Evolutionary conservation across 192 early-diverging fungal species (phyloP), one percentile per base, ranked within the genome.

Genomic region (Phycomyces nitens): DNA sequence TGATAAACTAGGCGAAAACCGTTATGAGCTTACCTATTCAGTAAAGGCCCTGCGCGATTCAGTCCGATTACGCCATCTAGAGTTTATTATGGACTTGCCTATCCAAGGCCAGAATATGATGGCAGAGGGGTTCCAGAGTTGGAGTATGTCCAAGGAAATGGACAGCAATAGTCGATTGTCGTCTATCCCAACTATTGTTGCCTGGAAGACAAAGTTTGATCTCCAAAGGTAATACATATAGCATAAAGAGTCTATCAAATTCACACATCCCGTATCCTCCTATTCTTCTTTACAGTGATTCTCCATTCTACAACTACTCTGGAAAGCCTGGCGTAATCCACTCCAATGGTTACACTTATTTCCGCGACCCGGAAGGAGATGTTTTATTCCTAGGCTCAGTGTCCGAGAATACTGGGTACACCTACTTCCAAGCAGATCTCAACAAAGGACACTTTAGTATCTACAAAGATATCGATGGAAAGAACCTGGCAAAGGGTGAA

Each of bases 81-180:
- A 59, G 40, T 50, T 64, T 26, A 29, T 27, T 14, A 47, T 62
- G 29, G 49, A 60, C 12, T 34, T 70, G 18, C 43, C 52, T 58
- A n/a, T 69, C 20, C 53, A 65, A 2, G 63, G 60, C 10, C 68
- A 77, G 21, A 20, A 51, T 27, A 54, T 79, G 62, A 65, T 82
- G 56, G 77, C 80, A 8, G 79, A 82, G 42, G 80, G 80, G n/a
- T 82, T 71, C 34, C 75, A 82, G 53, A 71, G 75, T 58, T 82
- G 80, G 80, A 79, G 75, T 20, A 52, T 58, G 40, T 58, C 68
- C 5, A 62, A 65, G 44, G 58, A 82, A 70, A 29, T 51, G 22
- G 59, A 43, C 69, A 42, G 50, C 70, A 47, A 59, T 49, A 38
- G 63, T 64, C 50, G 62, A 54, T 26, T 78, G 60, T 38, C 70